phyloP scores from a whole-genome alignment of 179 eudicot genomes.

The Silene coronaria region DNA sequence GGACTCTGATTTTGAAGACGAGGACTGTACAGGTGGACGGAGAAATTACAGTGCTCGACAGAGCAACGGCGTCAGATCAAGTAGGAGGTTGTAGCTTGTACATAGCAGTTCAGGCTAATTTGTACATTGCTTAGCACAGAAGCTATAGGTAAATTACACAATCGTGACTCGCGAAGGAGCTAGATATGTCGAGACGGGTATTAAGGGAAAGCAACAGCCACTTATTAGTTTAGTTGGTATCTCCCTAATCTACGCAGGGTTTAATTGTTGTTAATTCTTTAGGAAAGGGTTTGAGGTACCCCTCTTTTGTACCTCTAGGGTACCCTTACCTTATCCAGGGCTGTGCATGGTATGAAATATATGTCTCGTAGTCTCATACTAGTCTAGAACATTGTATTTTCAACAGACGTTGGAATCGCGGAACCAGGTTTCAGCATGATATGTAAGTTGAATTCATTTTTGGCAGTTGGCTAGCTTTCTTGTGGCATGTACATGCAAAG shows the following conservation, averaged over 20 bases:
- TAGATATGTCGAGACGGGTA: background rate
- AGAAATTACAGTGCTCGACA: conserved; percentile 40
- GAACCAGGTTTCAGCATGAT: too few relatives aligned
- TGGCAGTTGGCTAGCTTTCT: background rate
- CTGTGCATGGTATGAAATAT: background rate
- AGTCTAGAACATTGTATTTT: background rate
- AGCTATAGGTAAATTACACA: conserved; percentile 17
- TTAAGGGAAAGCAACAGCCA: background rate
- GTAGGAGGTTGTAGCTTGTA: conserved; percentile 58
- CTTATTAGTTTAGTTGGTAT: background rate
- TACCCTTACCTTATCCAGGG: background rate
- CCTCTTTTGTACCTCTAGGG: background rate
- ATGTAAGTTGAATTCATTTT: background rate
- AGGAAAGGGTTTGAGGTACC: background rate
- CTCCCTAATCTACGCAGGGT: background rate
- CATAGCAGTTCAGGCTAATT: conserved; percentile 61
- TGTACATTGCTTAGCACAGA: conserved; percentile 61
- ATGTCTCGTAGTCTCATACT: background rate
- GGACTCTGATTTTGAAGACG: conserved; percentile 50
- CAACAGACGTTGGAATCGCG: too few relatives aligned
- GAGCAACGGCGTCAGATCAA: conserved; percentile 37
- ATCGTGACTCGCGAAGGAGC: background rate
- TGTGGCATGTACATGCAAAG: background rate
- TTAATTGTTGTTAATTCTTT: background rate
- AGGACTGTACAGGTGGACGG: conserved; percentile 43